Percentiles rank a stretch among this genome's conserved stretches.
phyloP scores from a whole-genome alignment of 192 early-diverging fungal genomes.

The Backusella liffmaniae region DNA sequence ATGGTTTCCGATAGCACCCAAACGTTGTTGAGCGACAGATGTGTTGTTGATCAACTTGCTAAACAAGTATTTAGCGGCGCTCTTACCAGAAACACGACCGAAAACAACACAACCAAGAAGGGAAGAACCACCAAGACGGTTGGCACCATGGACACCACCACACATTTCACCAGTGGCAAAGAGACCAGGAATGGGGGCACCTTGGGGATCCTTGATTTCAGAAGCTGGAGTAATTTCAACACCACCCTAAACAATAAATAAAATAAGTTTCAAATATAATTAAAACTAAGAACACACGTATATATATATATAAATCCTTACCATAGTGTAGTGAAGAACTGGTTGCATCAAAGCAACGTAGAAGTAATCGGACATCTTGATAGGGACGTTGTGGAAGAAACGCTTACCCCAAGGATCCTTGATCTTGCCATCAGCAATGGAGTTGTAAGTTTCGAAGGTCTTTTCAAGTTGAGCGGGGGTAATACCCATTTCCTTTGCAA shows the following conservation, averaged over 20 bases:
- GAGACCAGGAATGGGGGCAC: conserved; percentile 72
- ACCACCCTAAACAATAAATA: conserved; percentile 58
- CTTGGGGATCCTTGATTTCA: conserved; percentile 54
- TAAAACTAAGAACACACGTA: neutral
- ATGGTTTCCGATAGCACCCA: conserved; percentile 64
- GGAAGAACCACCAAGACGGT: conserved; percentile 92
- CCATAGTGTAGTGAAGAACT: conserved; percentile 87
- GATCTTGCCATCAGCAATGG: conserved; percentile 49
- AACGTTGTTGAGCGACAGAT: conserved; percentile 56
- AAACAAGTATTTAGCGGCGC: conserved; percentile 61
- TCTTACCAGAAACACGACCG: conserved; percentile 87
- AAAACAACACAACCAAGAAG: conserved; percentile 95
- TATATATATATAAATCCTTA: neutral
- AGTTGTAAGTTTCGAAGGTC: conserved; percentile 60
- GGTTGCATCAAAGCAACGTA: conserved; percentile 76
- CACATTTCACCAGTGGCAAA: conserved; percentile 93
- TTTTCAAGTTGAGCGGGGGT: conserved; percentile 47
- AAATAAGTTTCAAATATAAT: conserved; percentile 37
- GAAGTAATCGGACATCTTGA: conserved; percentile 53
- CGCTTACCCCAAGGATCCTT: conserved; percentile 71
- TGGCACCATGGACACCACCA: conserved; percentile 95
- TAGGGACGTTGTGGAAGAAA: conserved; percentile 62
- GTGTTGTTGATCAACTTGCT: conserved; percentile 39
- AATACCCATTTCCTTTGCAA: conserved; percentile 78
- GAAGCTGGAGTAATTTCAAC: conserved; percentile 76